A percentile compares a stretch with the other conserved stretches of the same genome.
These are phyloP conservation scores for Mortierella sp. DNA, from an alignment of 371 early-diverging fungal genomes.

Conservation along the genomic window DNA sequence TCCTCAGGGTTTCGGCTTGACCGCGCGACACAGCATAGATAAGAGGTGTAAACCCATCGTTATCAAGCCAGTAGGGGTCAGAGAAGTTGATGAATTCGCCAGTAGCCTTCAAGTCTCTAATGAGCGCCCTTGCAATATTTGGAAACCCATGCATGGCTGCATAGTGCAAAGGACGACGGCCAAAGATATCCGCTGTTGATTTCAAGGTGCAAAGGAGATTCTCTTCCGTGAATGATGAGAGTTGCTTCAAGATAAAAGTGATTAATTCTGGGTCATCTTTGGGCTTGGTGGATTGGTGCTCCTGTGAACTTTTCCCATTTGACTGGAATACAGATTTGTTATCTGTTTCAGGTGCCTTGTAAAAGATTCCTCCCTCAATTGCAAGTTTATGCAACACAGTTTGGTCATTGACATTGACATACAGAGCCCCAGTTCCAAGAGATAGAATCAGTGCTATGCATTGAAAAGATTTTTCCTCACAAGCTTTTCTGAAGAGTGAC, in stretches of 20 bases:
- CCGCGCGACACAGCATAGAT: slow-evolving; percentile 78
- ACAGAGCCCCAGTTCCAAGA: slow-evolving; percentile 55
- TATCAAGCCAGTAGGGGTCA: slow-evolving; percentile 68
- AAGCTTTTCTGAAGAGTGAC: slow-evolving; percentile 66
- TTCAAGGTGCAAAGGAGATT: slow-evolving; percentile 44
- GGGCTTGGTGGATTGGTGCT: neutral
- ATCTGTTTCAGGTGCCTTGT: slow-evolving; percentile 15
- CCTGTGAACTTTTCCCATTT: neutral
- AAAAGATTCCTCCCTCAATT: slow-evolving; percentile 59
- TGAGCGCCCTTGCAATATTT: slow-evolving; percentile 59
- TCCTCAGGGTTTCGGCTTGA: slow-evolving; percentile 64
- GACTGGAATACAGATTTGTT: neutral
- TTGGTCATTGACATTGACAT: slow-evolving; percentile 71
- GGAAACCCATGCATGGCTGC: slow-evolving; percentile 70
- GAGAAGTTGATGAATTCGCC: slow-evolving; percentile 63
- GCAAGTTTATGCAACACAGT: slow-evolving; percentile 73
- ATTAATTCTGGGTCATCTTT: slow-evolving; percentile 56
- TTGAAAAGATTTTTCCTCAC: slow-evolving; percentile 60
- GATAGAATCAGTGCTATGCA: slow-evolving; percentile 65
- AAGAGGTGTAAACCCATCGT: slow-evolving; percentile 78
- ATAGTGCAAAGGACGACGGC: slow-evolving; percentile 78
- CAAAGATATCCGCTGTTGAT: slow-evolving; percentile 67
- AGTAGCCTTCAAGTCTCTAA: slow-evolving; percentile 61
- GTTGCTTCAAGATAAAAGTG: slow-evolving; percentile 47
- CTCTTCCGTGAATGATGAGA: slow-evolving; percentile 30